Percentiles rank a stretch among this genome's conserved stretches.
Conservation (phyloP, 2,329 filamentous ascomycete genomes). For the Didymella lethalis region DNA sequence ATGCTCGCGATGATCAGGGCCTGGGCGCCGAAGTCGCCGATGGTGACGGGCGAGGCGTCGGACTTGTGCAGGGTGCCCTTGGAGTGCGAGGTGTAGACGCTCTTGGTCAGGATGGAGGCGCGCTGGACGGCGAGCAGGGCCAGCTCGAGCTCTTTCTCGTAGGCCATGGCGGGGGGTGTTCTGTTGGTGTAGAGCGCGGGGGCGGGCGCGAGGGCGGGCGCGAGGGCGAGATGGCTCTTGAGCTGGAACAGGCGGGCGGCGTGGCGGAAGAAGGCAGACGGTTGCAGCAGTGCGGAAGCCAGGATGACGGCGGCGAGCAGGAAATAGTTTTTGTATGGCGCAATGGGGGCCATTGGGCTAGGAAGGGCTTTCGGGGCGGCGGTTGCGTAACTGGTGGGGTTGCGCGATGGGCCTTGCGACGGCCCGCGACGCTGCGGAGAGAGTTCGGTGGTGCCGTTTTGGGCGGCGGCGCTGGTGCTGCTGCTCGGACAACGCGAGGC, state of each 20-base stretch:
- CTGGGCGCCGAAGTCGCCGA: conserved; percentile 97
- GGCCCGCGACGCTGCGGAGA: not conserved
- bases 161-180: conserved; percentile 55
- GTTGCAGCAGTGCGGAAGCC: conserved; percentile 42
- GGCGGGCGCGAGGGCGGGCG: conserved; percentile 33
- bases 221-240: conserved; percentile 42
- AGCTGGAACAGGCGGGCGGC: conserved; percentile 40
- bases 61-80: conserved; percentile 95
- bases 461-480: not conserved
- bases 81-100: conserved; percentile 84
- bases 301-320: conserved; percentile 44
- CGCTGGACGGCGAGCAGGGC: conserved; percentile 90
- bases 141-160: conserved; percentile 79
- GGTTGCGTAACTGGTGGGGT: conserved; percentile 23
- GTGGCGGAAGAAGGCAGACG: conserved; percentile 41
- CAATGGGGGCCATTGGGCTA: conserved; percentile 31
- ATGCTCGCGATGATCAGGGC: conserved; percentile 93
- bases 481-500: not conserved
- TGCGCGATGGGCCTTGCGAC: not conserved
- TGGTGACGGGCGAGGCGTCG: conserved; percentile 95
- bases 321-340: conserved; percentile 43
- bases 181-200: conserved; percentile 23
- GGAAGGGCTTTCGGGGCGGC: conserved; percentile 1
- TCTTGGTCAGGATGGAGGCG: conserved; percentile 76
- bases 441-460: not conserved